Evolutionary conservation across 2,329 filamentous ascomycete species (phyloP).

Genomic region (Aureobasidium sp.): DNA sequence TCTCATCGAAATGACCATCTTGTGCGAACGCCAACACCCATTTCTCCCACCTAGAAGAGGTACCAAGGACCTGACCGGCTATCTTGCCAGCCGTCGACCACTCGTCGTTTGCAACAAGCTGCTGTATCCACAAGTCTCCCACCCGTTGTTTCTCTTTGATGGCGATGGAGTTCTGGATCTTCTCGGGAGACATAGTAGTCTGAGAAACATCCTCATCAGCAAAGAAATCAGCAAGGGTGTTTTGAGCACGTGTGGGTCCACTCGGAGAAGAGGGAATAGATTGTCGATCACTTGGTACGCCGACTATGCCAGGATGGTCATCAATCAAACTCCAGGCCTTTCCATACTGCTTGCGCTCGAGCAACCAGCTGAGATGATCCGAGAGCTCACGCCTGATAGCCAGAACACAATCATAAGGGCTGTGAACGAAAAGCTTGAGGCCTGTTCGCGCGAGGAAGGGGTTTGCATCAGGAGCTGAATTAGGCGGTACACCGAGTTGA

Average conservation of each 20-base stretch:
- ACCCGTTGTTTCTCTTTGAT: slow-evolving; percentile 86
- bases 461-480: slow-evolving; percentile 27
- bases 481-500: background rate
- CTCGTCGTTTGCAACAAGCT: slow-evolving; percentile 64
- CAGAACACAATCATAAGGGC: slow-evolving; percentile 92
- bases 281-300: slow-evolving; percentile 29
- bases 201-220: slow-evolving; percentile 48
- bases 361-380: slow-evolving; percentile 79
- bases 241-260: slow-evolving; percentile 35
- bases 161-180: slow-evolving; percentile 52
- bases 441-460: slow-evolving; percentile 47
- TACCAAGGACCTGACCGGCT: slow-evolving; percentile 74
- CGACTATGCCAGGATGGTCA: slow-evolving; percentile 67
- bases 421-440: slow-evolving; percentile 86
- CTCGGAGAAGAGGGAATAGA: slow-evolving; percentile 29
- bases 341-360: slow-evolving; percentile 72
- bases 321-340: slow-evolving; percentile 85
- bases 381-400: slow-evolving; percentile 77
- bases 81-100: slow-evolving; percentile 74
- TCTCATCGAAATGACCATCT: slow-evolving; percentile 79
- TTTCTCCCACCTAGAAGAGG: slow-evolving; percentile 79
- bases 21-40: slow-evolving; percentile 92
- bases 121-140: slow-evolving; percentile 87
- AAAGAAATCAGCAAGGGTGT: slow-evolving; percentile 56
- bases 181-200: slow-evolving; percentile 52